Conservation (phyloP, 2,329 filamentous ascomycete species). For the Alternaria solani region DNA sequence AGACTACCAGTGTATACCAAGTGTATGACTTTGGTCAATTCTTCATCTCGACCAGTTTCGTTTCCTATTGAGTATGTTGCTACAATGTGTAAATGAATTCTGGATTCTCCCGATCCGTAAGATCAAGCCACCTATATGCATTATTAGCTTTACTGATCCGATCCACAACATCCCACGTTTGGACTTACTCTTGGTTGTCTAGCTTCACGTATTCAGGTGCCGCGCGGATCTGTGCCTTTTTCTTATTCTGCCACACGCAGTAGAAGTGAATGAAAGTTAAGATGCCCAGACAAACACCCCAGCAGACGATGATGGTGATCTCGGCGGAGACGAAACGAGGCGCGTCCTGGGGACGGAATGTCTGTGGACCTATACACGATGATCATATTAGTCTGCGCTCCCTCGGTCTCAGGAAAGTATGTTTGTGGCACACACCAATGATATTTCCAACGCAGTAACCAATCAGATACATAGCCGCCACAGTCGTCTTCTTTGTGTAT, state of each 20-base stretch:
- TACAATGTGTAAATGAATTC: constrained; percentile 69
- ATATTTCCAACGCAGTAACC: constrained; percentile 54
- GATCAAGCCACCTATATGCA: constrained; percentile 60
- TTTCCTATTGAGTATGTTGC: not conserved
- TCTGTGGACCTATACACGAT: constrained; percentile 55
- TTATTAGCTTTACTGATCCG: not conserved
- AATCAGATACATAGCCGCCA: constrained; percentile 60
- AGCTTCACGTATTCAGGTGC: constrained; percentile 66
- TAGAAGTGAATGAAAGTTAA: constrained; percentile 70
- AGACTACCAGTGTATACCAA: too few relatives aligned
- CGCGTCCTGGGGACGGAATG: constrained; percentile 42
- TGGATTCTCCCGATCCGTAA: constrained; percentile 71
- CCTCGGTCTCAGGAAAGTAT: rapidly evolving
- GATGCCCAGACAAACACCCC: constrained; percentile 61
- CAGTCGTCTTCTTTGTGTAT: constrained; percentile 67
- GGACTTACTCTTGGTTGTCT: constrained; percentile 69
- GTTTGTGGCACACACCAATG: constrained; percentile 32
- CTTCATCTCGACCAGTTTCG: not conserved
- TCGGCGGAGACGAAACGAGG: constrained; percentile 68
- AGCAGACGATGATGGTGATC: constrained; percentile 70
- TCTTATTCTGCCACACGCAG: constrained; percentile 66
- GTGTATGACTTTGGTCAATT: too few relatives aligned
- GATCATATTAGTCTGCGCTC: constrained; percentile 25
- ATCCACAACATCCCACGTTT: not conserved
- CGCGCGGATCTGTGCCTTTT: constrained; percentile 63